Conservation (phyloP, 176 grass and related monocot species). For the Carex cristatella region DNA sequence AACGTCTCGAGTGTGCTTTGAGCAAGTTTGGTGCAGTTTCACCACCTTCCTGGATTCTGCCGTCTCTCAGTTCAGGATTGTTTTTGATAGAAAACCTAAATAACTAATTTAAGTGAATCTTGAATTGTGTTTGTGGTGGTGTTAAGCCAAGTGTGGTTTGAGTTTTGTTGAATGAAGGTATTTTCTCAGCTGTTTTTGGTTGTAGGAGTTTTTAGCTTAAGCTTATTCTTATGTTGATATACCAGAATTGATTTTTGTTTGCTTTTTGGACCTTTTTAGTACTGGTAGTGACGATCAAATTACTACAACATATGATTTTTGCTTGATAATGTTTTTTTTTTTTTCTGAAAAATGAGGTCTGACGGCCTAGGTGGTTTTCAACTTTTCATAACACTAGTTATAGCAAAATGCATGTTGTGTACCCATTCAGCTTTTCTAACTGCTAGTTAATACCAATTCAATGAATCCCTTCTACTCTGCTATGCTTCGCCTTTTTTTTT, state of each 20-base stretch:
- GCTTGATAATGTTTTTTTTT: not conserved
- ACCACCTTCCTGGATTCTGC: not conserved
- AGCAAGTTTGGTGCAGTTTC: not conserved
- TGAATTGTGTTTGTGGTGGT: not conserved
- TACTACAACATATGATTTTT: not conserved
- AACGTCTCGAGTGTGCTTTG: constrained; percentile 11
- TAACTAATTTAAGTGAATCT: not conserved
- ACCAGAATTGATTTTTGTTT: too few species aligned
- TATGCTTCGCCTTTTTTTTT: too few species aligned
- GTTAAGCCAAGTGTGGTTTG: not conserved
- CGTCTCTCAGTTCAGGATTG: not conserved
- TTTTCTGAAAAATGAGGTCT: not conserved
- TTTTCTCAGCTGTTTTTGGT: too few species aligned
- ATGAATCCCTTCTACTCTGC: too few species aligned
- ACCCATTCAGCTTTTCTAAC: too few species aligned
- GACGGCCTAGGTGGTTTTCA: not conserved
- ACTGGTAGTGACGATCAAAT: too few species aligned
- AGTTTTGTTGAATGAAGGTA: not conserved
- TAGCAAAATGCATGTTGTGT: not conserved
- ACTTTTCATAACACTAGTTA: not conserved
- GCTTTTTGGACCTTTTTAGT: too few species aligned
- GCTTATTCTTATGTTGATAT: not conserved
- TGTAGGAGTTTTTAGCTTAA: too few species aligned
- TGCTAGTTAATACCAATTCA: too few species aligned
- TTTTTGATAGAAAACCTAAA: not conserved